Base-by-base conservation (phyloP, 2,329 filamentous ascomycete species). In the Colletotrichum gigasporum region DNA sequence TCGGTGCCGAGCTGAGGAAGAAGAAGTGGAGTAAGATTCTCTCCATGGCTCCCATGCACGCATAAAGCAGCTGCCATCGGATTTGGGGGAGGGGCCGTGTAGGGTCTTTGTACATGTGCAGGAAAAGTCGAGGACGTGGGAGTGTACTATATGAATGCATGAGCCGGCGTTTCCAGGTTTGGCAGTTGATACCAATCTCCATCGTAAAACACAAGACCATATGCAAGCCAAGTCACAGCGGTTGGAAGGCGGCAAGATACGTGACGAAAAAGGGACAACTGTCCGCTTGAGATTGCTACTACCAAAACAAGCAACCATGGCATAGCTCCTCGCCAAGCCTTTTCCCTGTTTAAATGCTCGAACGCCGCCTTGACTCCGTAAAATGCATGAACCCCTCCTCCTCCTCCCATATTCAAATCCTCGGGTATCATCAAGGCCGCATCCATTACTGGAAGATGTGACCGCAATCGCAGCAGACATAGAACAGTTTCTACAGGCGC, bases 1-100 rank as follows among this genome's bases (percentile, higher is more conserved):
- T 99, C 44, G 96, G 94, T 63, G 86, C 90, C 28, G 96, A 99
- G 83, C 80, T 99, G 78, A 90, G 92, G 76, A 88, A 92, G 76
- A 96, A 92, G 85, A 91, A 97, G 82, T 99, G 96, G 96, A 97
- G 94, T 73, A 99, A 98, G 87, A 98, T 99, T 73, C 80, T 99
- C 75, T 97, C 93, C 71, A 87, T 99, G 85, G 96, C 96, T 57
- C 95, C 96, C 20, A 85, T 86, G 80, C 84, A 88, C 71, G 85
- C 82, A 35, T 87, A 80, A 71, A 32, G 12, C 26, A 9, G 24
- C 3, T 3, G 10, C 14, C 10, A 26, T 9, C 34, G 16, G 12
- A 5, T 11, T 14, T 6, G 24, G 16, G 11, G 22, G n/a, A 28
- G 16, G 16, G 3, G 20, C 14, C 2, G 30, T 57, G 63, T 57